Evolutionary conservation across 306 rosid genomes (phyloP).

Genomic region (Canavalia ensiformis): DNA sequence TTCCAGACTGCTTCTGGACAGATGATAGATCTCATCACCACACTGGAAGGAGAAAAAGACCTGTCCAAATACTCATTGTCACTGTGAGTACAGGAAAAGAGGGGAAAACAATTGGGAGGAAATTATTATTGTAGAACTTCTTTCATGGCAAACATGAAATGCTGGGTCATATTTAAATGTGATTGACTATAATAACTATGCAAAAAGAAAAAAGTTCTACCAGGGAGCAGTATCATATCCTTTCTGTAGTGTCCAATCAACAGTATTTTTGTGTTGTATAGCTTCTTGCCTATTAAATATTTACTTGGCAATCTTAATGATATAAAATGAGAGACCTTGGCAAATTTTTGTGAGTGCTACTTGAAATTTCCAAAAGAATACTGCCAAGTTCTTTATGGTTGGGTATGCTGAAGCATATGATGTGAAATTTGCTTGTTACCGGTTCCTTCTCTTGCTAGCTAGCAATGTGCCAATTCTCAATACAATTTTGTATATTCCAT

Average conservation of each 20-base stretch:
- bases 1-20: conserved; percentile 98
- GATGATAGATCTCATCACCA: conserved; percentile 94
- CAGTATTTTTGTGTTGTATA: not conserved
- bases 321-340: conserved; percentile 25
- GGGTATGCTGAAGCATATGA: not conserved
- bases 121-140: conserved; percentile 31
- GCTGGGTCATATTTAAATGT: conserved; percentile 21
- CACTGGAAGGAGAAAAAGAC: conserved; percentile 92
- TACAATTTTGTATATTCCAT: conserved; percentile 16
- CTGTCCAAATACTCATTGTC: conserved; percentile 81
- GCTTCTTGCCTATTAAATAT: conserved; percentile 14
- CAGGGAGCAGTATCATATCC: conserved; percentile 18
- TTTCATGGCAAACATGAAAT: conserved; percentile 21
- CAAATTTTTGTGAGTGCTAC: not conserved
- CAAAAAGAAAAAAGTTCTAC: conserved; percentile 2
- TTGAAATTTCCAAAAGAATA: conserved; percentile 24
- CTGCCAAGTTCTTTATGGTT: conserved; percentile 15
- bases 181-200: not conserved
- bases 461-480: conserved; percentile 14
- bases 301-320: not conserved
- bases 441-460: conserved; percentile 32
- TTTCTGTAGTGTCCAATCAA: not conserved
- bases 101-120: not conserved
- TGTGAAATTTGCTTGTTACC: conserved; percentile 28
- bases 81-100: conserved; percentile 65